Base-by-base conservation (phyloP, 495 filamentous ascomycete species). In the Cercophora sp. region DNA sequence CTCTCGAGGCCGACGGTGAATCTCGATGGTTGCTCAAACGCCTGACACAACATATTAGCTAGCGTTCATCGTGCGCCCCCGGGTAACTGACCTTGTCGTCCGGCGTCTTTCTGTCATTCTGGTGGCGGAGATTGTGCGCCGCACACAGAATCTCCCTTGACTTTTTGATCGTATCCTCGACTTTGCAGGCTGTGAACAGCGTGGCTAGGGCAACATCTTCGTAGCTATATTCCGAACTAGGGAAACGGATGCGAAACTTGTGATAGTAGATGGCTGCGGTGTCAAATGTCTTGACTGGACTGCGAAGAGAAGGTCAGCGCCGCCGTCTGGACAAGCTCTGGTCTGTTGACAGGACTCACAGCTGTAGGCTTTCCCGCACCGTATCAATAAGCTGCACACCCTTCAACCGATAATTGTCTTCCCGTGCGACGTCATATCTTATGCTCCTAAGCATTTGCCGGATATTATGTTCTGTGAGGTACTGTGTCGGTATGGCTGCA, bases 141-240 rank as follows among this genome's bases (percentile, higher is more conserved):
- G 91, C 91, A 54, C 88, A 93, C 4, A 96, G 74, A 51, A 98
- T 93, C 48, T 98, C 93, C 43, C 82, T 82, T 15, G 89, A 95
- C 72, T 97, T 97, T 72, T 98, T 97, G 40, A 97, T 76, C 1
- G 93, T 97, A 65, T 98, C 93, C 63, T 98, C 93, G 37, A 92
- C 90, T 69, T 98, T 98, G 79, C 92, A 96, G 29, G 91, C 91
- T 15, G 87, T 85, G 60, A 97, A 92, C 25, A 98, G 75, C 24
- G 88, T 83, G 10, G 93, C 91, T 0, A 91, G 81, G 3, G 91
- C 88, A 4, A 89, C 90, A 65, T 97, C 93, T 27, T 73, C 64
- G 59, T 69, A 79, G 54, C 71, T 72, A 67, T 91, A 90, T 52
- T 89, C 87, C 48, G 63, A 80, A 55, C 88, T 85, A 13, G 83